Percentiles rank a stretch among this genome's conserved stretches.
Evolutionary conservation across 495 filamentous ascomycete genomes (phyloP).

Genomic region (Viridothelium virens): DNA sequence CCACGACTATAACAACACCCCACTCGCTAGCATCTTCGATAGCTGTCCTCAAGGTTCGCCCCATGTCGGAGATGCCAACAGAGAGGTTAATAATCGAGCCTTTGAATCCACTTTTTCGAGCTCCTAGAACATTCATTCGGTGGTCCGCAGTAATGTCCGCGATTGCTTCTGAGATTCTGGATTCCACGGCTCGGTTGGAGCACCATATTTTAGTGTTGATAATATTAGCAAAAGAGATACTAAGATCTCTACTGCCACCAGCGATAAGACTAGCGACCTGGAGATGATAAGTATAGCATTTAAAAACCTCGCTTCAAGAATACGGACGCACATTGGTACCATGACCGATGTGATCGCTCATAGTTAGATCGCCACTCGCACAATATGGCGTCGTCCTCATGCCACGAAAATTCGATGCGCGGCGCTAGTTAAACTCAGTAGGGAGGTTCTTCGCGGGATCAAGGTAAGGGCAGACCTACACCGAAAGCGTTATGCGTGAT

Average conservation of each 20-base stretch:
- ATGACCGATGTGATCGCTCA: neutral
- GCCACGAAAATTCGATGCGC: neutral
- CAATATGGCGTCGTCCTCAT: neutral
- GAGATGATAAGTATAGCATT: neutral
- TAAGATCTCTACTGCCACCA: neutral
- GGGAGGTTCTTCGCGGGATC: neutral
- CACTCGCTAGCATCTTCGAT: neutral
- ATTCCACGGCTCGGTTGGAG: neutral
- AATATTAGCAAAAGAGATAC: neutral
- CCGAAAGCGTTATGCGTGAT: neutral
- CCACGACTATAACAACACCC: neutral
- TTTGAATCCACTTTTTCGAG: neutral
- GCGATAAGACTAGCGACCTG: neutral
- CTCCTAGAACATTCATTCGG: neutral
- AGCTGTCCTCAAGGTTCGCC: neutral
- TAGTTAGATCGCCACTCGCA: neutral
- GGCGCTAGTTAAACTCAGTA: neutral
- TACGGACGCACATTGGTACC: neutral
- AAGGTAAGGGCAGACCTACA: neutral
- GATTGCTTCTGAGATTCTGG: neutral
- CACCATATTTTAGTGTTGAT: neutral
- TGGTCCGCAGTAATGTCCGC: neutral
- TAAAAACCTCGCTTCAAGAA: neutral
- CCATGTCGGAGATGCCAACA: neutral
- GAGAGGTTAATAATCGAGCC: neutral